Base-by-base conservation (phyloP, 768 basidiomycete species). In the Aureoboletus auriporus region DNA sequence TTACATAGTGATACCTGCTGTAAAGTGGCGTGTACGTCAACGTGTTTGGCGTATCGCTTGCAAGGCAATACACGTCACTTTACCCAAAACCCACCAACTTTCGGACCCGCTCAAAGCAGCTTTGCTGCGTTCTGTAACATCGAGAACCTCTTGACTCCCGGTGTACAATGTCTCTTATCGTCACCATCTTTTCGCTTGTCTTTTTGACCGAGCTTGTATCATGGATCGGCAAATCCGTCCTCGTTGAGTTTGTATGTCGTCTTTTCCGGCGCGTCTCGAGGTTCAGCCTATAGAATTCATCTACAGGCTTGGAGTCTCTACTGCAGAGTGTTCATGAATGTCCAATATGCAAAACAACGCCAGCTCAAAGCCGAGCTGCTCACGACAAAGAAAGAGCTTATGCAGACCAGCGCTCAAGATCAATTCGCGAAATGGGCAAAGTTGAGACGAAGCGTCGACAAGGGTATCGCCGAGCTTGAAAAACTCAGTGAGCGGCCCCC, bases 391-490 rank as follows among this genome's bases (percentile, higher is more conserved):
- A 76, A 86, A 23, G 92, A 97, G 63, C 81, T 98, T 4, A 67
- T 86, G 53, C 83, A 83, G 63, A 98, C 93, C 30, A 93, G 89
- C 59, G 89, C 93, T 14, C 96, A 98, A 64, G 94, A 97, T 62
- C 90, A 98, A 62, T 99, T 99, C 65, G 91, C 93, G 16, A 97
- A 93, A 71, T 98, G 96, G 95, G 95, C 95, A 40, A 93, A 93
- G 71, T 71, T 98, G 62, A 73, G 89, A 58, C 71, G 96, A 56
- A 90, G 79, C 57, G 82, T 97, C 39, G 95, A 98, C 72, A 97
- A 95, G 69, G 90, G 87, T 16, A 68, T 96, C 14, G 79, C 83
- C 35, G 93, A 99, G 47, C 75, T 98, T 4, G 94, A 98, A 72
- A 87, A 85, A 67, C 76, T 93, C 53, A 98, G 94, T 97, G 68